Evolutionary conservation across 805 yeast species (phyloP), one percentile per base, ranked within the genome.

Genomic region (Kluyveromyces aestuarii): DNA sequence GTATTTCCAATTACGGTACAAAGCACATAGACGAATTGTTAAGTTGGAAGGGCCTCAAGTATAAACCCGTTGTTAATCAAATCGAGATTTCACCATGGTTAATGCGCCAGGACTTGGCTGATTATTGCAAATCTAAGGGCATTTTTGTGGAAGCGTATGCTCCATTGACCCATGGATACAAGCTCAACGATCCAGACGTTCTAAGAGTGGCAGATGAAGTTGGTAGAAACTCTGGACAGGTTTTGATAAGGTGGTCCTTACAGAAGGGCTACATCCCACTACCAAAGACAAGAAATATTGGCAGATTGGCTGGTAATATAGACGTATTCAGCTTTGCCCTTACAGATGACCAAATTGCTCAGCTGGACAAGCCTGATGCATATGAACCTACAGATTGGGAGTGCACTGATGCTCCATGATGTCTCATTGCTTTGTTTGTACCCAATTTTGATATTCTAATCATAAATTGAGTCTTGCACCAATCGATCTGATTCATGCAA

Each of bases 71-170:
- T 0, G 82, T 85, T 40, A 83, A 87, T 63, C 95, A 88, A 63
- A 77, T 87, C 59, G 96, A 87, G 64, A 74, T 87, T 46, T 86
- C 87, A 51, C 96, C 93, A 18, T 86, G 93, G 90, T 71, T 83
- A 58, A 86, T 83, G 68, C 72, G 84, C 56, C 67, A 72, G 47
- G 80, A 81, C 46, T 71, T 87, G 49, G 79, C 84, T 19, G 75
- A 80, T 47, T 84, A 69, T 65, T 80, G 85, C 61, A 70, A 72
- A 33, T 59, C 71, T 14, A 66, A 81, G 49, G 79, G 72, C 41
- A 76, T 89, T 39, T 67, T 72, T 6, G 77, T 83, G 10, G 87
- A 85, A 62, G 90, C 95, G 0, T 89, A 77, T 67, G 81, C 93
- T 8, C 96, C 96, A 8, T 74, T 89, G 56, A 76, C 82, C 2